Base-by-base conservation (phyloP, 805 yeast genomes). In the Candida jianshihensis region DNA sequence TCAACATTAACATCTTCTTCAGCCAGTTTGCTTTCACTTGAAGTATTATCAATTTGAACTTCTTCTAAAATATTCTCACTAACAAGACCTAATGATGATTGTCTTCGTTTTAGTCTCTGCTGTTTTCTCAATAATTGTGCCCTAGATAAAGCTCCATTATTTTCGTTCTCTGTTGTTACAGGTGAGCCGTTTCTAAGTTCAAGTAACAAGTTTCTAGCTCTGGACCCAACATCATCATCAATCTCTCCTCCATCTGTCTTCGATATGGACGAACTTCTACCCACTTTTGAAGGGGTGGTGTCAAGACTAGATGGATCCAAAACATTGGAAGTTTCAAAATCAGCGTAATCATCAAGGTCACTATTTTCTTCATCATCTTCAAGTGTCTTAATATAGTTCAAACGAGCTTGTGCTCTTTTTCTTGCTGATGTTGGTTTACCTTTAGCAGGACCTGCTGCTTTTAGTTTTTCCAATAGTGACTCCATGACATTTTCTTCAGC, bases 351-450 rank as follows among this genome's bases (percentile, higher is more conserved):
- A 20, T 33, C 28, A 15, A 38, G 41, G 26, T 30, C 46, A 14
- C 38, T 49, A 20, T 37, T 42, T 30, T 30, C 35, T 8, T 43
- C 51, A 15, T 39, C 55, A n/a, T 31, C 47, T 14, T 37, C 40
- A 6, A 40, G 43, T 6, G 51, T 49, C 33, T 70, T 74, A 40
- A 70, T 48, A 47, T 77, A 57, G 35, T 78, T 80, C 51, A 71
- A 78, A 45, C 88, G 73, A 38, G 86, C 81, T 47, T 79, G 66
- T 1, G 90, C 95, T 36, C 92, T 68, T 49, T 86, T 76, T 49
- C 95, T 68, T 0, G 95, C 94, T 4, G 87, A 74, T 2, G 85
- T 66, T 1, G 92, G 75, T 43, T 88, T 92, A 6, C 85, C 78
- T 42, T 78, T 76, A 5, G 78, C 61, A 10, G 92, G 84, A 1